Evolutionary conservation across 2,329 filamentous ascomycete genomes (phyloP).

Genomic region (Phaeomoniella chlamydospora): DNA sequence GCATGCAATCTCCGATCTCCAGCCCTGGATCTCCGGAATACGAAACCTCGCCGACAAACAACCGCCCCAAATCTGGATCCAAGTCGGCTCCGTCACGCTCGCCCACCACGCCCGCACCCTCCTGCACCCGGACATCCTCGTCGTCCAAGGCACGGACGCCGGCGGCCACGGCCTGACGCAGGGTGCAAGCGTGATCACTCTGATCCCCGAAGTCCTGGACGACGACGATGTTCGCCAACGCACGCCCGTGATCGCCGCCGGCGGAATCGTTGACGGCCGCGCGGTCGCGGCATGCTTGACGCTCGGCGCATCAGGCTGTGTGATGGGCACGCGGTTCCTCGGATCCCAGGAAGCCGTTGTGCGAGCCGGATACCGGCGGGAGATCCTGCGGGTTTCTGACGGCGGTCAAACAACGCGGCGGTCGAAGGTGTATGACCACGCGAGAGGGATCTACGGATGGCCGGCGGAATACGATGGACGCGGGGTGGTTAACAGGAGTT

Average conservation of each 20-base stretch:
- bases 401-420: conserved; percentile 36
- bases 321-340: conserved; percentile 51
- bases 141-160: conserved; percentile 39
- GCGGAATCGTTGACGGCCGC: conserved; percentile 38
- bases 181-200: conserved; percentile 30
- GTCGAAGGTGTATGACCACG: conserved; percentile 37
- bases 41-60: conserved; percentile 20
- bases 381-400: conserved; percentile 33
- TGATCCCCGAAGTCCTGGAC: conserved; percentile 37
- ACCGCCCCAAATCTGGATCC: conserved; percentile 39
- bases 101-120: conserved; percentile 25
- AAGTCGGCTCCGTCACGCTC: conserved; percentile 34
- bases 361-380: conserved; percentile 32
- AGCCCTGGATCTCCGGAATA: conserved; percentile 29
- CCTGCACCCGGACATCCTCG: conserved; percentile 32
- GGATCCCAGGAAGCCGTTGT: conserved; percentile 35
- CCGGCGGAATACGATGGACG: conserved; percentile 41
- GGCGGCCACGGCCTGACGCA: conserved; percentile 36
- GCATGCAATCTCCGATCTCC: conserved; percentile 15
- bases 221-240: conserved; percentile 6
- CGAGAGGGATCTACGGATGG: conserved; percentile 45
- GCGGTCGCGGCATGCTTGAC: conserved; percentile 34
- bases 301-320: conserved; percentile 39
- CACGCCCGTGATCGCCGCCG: conserved; percentile 36
- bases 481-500: conserved; percentile 43